phyloP scores from a whole-genome alignment of 495 filamentous ascomycete species.

The Neurospora intermedia region DNA sequence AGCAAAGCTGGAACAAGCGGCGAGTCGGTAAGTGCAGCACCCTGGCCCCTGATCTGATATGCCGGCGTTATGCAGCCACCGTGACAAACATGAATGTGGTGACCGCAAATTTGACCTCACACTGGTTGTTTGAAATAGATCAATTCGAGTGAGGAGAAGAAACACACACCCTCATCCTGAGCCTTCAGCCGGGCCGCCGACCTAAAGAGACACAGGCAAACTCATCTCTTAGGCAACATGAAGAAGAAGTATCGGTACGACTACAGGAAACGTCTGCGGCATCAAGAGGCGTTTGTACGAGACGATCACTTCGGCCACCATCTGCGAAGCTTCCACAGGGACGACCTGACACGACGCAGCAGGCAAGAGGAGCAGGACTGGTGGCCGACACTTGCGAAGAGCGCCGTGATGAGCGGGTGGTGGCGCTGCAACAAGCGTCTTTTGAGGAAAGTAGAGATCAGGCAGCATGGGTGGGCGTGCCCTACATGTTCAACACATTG shows the following conservation, averaged over 20 bases:
- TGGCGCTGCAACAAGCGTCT: constrained; percentile 41
- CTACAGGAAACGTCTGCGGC: constrained; percentile 29
- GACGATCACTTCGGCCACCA: constrained; percentile 41
- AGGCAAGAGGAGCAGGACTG: constrained; percentile 9
- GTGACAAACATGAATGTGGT: not conserved
- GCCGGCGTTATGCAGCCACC: not conserved
- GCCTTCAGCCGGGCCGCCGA: constrained; percentile 37
- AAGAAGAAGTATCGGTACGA: constrained; percentile 33
- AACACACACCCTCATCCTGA: constrained; percentile 18
- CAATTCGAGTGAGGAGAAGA: not conserved
- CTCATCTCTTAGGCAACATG: constrained; percentile 23
- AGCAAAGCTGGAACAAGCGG: not conserved
- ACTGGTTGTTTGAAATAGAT: not conserved
- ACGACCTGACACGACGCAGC: constrained; percentile 33
- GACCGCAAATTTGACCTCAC: not conserved
- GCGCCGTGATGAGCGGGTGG: constrained; percentile 24
- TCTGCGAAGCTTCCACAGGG: constrained; percentile 36
- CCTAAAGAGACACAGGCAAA: constrained; percentile 33
- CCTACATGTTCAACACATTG: constrained; percentile 28
- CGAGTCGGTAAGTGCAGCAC: not conserved
- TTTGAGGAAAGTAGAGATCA: constrained; percentile 19
- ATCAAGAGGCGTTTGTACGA: constrained; percentile 27
- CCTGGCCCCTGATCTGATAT: not conserved
- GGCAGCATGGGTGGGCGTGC: constrained; percentile 28
- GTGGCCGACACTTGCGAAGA: constrained; percentile 9